phyloP scores from a whole-genome alignment of 371 early-diverging fungal species.

The Mycotypha africana region DNA sequence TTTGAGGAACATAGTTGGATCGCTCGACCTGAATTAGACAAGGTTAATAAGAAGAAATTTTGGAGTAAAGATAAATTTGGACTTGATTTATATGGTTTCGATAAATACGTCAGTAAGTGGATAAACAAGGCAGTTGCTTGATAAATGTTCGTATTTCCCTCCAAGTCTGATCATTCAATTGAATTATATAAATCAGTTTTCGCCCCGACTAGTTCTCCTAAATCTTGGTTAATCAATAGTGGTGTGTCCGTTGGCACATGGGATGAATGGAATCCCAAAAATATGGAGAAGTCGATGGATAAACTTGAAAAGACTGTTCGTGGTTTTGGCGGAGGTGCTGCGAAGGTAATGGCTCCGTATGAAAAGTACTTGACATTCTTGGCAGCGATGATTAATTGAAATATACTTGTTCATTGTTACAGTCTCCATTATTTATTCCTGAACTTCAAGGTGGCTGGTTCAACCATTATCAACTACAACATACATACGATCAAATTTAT shows the following conservation, averaged over 20 bases:
- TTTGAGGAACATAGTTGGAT: slow-evolving; percentile 67
- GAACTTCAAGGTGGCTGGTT: slow-evolving; percentile 86
- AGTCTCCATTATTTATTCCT: slow-evolving; percentile 73
- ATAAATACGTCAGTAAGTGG: slow-evolving; percentile 69
- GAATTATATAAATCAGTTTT: slow-evolving; percentile 33
- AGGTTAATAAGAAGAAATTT: slow-evolving; percentile 10
- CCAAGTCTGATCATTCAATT: too few species aligned
- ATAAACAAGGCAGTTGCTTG: background rate
- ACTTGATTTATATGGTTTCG: slow-evolving; percentile 75
- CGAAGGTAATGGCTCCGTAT: slow-evolving; percentile 27
- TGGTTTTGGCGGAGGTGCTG: slow-evolving; percentile 67
- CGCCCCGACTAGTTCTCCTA: slow-evolving; percentile 57
- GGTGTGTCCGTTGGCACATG: slow-evolving; percentile 43
- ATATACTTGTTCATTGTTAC: too few species aligned
- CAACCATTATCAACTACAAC: slow-evolving; percentile 62
- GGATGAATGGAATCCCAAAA: slow-evolving; percentile 61
- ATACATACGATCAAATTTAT: slow-evolving; percentile 67
- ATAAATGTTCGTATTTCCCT: background rate
- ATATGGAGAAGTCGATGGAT: slow-evolving; percentile 56
- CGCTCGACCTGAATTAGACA: slow-evolving; percentile 40
- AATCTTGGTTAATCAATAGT: slow-evolving; percentile 48
- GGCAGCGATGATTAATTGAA: too few species aligned
- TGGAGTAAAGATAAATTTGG: slow-evolving; percentile 54
- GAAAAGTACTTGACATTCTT: too few species aligned
- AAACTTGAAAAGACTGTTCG: slow-evolving; percentile 66